phyloP scores from a whole-genome alignment of 345 rosid species.

The Geranium brycei region DNA sequence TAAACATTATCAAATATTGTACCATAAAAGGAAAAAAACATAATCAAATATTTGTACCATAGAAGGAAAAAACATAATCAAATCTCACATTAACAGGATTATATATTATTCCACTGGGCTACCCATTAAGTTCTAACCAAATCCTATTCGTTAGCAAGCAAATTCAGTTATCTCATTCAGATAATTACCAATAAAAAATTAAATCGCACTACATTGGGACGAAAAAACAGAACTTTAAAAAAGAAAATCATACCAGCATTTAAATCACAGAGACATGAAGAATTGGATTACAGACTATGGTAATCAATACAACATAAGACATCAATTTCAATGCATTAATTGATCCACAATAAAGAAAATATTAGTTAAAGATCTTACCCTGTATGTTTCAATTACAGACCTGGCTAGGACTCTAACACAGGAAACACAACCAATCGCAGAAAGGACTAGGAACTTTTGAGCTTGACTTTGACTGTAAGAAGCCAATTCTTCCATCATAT shows the following conservation, averaged over 20 bases:
- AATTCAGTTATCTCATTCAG: neutral
- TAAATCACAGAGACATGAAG: neutral
- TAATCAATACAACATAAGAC: neutral
- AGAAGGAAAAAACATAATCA: neutral
- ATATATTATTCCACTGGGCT: no score
- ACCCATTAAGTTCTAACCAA: neutral
- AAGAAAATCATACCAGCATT: neutral
- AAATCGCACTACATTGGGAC: neutral
- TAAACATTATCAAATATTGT: neutral
- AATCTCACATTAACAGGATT: neutral
- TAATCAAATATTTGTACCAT: neutral
- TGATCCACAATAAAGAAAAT: no score
- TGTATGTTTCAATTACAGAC: neutral
- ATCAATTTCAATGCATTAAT: neutral
- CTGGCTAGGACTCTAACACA: neutral
- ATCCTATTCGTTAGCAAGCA: neutral
- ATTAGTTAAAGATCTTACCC: neutral
- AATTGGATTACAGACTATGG: neutral
- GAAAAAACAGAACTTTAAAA: neutral
- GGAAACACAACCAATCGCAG: neutral
- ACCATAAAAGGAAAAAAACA: no score
- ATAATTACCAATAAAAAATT: neutral
- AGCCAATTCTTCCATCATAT: neutral
- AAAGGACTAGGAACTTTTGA: neutral
- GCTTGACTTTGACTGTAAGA: neutral